These are phyloP conservation scores for Nakazawaea peltata DNA, from an alignment of 805 yeast genomes.

Conservation along the genomic window DNA sequence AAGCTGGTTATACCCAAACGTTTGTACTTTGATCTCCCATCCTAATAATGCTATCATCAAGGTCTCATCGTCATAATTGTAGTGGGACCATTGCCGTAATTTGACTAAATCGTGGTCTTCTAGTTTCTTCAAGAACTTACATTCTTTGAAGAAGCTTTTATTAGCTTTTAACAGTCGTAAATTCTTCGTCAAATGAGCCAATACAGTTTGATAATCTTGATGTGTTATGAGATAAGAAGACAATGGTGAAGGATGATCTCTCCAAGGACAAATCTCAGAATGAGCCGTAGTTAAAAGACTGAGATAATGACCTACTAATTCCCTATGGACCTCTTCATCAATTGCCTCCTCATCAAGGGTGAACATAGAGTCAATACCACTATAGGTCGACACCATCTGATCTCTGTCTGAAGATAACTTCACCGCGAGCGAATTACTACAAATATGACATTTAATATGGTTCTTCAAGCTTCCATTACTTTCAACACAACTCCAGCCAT, in stretches of 20 bases:
- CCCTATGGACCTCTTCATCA: constrained; percentile 12
- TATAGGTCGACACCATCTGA: constrained; percentile 5
- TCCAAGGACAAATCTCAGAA: constrained; percentile 17
- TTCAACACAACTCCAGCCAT: constrained; percentile 41
- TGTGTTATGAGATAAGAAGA: constrained; percentile 13
- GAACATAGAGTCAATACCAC: constrained; percentile 2
- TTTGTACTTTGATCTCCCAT: constrained; percentile 25
- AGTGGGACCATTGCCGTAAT: constrained; percentile 9
- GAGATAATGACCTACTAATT: constrained; percentile 2
- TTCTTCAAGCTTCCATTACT: constrained; percentile 22
- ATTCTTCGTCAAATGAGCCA: constrained; percentile 1
- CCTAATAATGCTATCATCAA: constrained; percentile 23
- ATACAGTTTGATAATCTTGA: constrained; percentile 3
- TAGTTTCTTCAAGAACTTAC: constrained; percentile 4
- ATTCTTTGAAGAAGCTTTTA: constrained; percentile 8
- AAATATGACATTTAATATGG: constrained; percentile 24
- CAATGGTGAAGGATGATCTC: constrained; percentile 13
- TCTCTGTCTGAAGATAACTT: constrained; percentile 15
- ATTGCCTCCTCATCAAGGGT: constrained; percentile 12
- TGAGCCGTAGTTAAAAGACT: constrained; percentile 7
- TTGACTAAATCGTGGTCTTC: constrained; percentile 8
- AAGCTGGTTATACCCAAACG: constrained; percentile 17
- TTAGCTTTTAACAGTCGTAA: constrained; percentile 4
- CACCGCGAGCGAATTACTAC: constrained; percentile 22
- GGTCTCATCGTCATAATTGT: constrained; percentile 6